Base-by-base conservation (phyloP, 2,329 filamentous ascomycete genomes). In the Cryphonectria carpinicola region DNA sequence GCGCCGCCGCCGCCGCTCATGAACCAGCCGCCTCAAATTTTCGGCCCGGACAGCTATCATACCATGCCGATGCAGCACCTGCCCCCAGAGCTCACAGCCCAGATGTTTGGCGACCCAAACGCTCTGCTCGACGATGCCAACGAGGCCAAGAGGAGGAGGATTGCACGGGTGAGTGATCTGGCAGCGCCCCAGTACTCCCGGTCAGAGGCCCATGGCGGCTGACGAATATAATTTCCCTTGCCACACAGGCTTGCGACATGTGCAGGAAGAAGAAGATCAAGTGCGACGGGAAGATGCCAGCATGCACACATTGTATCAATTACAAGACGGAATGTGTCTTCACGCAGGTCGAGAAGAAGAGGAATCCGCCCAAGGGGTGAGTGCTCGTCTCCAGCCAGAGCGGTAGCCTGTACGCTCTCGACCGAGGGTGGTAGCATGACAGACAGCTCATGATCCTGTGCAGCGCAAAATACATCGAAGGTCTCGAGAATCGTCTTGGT, bases 301-400 rank as follows among this genome's bases (percentile, higher is more conserved):
- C 94, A 72, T 99, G 96, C 82, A 95, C 93, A 10, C 96, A 98
- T 82, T 99, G 95, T 81, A 92, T 92, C 80, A 98, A 98, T 81
- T 98, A 98, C 85, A 98, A 98, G 86, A 98, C 95, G 6, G 94
- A 97, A 77, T 99, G 95, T 81, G 89, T 97, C 76, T 98, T 98
- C 79, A 98, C 96, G 0, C 94, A 97, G 80, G 95, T 98, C 52
- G 96, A 99, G 84, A 99, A 99, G 90, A 99, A 99, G 87, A 89
- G 96, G 71, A 96, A 93, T 80, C 95, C 96, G 67, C 96, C 95
- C 1, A 99, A 98, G 86, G 95, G 96, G 94, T 97, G 87, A 75
- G 88, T 80, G 41, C 19, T 61, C 8, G 54, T 62, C 14, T 49
- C 17, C 64, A 46, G 28, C 32, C 28, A 49, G 41, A 25, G 14